Evolutionary conservation across 139 green algal species (phyloP).

Genomic region (Cymbomonas tetramitiformis): DNA sequence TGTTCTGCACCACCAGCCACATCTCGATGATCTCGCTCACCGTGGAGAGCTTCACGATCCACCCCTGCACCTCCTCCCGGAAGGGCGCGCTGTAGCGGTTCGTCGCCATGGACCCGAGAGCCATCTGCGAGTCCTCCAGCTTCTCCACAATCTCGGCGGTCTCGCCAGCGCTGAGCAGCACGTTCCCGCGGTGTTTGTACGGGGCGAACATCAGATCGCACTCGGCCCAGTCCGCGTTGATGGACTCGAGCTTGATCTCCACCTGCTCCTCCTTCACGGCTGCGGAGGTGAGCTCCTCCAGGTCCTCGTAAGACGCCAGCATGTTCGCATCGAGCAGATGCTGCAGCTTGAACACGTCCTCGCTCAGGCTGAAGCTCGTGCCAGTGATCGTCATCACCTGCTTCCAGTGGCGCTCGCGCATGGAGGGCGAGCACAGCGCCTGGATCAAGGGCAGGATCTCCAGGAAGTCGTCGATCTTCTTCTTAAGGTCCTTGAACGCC

Average conservation of each 20-base stretch:
- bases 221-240: constrained; percentile 47
- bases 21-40: constrained; percentile 83
- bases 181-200: constrained; percentile 73
- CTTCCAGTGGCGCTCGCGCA: constrained; percentile 67
- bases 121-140: constrained; percentile 87
- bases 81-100: constrained; percentile 79
- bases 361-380: constrained; percentile 57
- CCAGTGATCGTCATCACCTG: constrained; percentile 61
- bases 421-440: constrained; percentile 46
- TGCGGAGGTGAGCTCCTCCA: constrained; percentile 66
- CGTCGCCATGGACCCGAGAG: constrained; percentile 72
- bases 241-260: constrained; percentile 58
- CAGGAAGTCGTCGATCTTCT: constrained; percentile 78
- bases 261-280: constrained; percentile 84
- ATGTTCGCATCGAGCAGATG: constrained; percentile 70
- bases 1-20: constrained; percentile 79
- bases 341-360: constrained; percentile 77
- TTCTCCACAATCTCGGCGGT: constrained; percentile 83
- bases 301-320: constrained; percentile 51
- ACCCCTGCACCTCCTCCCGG: constrained; percentile 61
- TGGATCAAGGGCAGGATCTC: constrained; percentile 71
- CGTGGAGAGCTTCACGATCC: constrained; percentile 62
- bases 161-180: constrained; percentile 72
- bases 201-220: constrained; percentile 54
- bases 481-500: constrained; percentile 69